Base-by-base conservation (phyloP, 352 stramenopile genomes). In the Phytophthora pistaciae region DNA sequence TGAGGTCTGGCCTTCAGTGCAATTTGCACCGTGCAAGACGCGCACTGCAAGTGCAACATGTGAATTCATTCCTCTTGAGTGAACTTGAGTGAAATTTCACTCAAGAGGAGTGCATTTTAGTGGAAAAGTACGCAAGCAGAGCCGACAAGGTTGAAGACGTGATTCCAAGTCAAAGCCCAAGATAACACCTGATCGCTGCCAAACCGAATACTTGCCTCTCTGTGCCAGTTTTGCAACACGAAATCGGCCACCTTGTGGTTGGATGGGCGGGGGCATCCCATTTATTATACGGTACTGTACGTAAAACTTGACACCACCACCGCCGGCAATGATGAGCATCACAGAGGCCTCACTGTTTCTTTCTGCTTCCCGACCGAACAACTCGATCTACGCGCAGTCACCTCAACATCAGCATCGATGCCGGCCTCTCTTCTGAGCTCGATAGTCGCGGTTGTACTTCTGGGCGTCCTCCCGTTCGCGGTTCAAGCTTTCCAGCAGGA, bases 171-270 rank as follows among this genome's bases (percentile, higher is more conserved):
- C 66, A 72, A 72, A 72, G 52, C 66, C 54, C 40, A 68, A 59
- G 66, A 72, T 72, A 72, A 71, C 66, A 68, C 66, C 56, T 72
- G 65, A 60, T 67, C 29, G 23, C 16, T 3, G 56, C 8, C 23
- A 42, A 72, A 72, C 66, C 66, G 66, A 46, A 72, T 72, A 72
- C 56, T 49, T 23, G 42, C 42, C 42, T 23, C 42, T 49, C 42
- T 49, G 42, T 20, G 46, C 21, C 46, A 54, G 8, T 25, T 54
- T 53, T 40, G 33, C 49, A 68, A 49, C 52, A 54, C 38, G n/a
- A 21, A 27, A 23, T 20, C 13, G 20, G 44, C 58, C 29, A 33
- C 2, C 36, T 52, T 44, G 36, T 44, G 25, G 36, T 10, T 66
- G 56, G 44, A 57, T 55, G 55, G 44, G 36, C 48, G 42, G 21